Conservation (phyloP, 1,284 basidiomycete species). For the Trametes sp. region DNA sequence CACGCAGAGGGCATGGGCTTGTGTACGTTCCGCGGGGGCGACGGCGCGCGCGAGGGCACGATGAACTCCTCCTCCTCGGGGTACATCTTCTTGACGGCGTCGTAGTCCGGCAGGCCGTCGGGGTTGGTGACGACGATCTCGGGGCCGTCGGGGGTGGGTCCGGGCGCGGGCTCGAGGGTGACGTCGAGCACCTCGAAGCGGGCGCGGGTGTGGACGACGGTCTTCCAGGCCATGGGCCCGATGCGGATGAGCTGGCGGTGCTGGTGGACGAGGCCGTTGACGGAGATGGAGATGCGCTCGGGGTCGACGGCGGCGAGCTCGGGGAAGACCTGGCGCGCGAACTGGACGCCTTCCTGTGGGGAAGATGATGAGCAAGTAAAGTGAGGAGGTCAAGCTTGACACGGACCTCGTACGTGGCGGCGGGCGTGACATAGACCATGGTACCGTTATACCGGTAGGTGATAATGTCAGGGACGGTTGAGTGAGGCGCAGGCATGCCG, state of each 20-base stretch:
- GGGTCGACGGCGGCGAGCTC: constrained; percentile 51
- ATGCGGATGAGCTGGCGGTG: constrained; percentile 53
- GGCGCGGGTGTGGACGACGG: constrained; percentile 51
- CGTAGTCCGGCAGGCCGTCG: constrained; percentile 26
- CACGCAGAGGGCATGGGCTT: constrained; percentile 3
- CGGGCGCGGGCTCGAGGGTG: constrained; percentile 35
- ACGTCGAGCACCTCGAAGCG: constrained; percentile 65
- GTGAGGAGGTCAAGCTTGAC: neutral
- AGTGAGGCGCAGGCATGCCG: neutral
- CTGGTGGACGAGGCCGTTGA: constrained; percentile 46
- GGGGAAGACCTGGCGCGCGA: constrained; percentile 56
- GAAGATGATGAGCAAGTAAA: neutral
- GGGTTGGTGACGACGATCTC: constrained; percentile 23
- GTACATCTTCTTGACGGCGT: constrained; percentile 15
- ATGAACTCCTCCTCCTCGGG: constrained; percentile 12
- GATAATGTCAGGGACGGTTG: constrained; percentile 45
- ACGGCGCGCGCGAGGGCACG: constrained; percentile 18
- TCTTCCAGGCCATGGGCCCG: constrained; percentile 62
- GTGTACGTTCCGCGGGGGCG: neutral
- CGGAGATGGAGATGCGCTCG: constrained; percentile 55
- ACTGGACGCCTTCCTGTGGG: constrained; percentile 59
- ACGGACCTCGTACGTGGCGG: constrained; percentile 54
- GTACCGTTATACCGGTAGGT: constrained; percentile 56
- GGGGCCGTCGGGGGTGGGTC: constrained; percentile 1
- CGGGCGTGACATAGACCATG: constrained; percentile 62